Percentiles rank a stretch among this genome's conserved stretches.
These are phyloP conservation scores for Coprinopsis strossmayeri DNA, from an alignment of 768 basidiomycete genomes.

Conservation along the genomic window DNA sequence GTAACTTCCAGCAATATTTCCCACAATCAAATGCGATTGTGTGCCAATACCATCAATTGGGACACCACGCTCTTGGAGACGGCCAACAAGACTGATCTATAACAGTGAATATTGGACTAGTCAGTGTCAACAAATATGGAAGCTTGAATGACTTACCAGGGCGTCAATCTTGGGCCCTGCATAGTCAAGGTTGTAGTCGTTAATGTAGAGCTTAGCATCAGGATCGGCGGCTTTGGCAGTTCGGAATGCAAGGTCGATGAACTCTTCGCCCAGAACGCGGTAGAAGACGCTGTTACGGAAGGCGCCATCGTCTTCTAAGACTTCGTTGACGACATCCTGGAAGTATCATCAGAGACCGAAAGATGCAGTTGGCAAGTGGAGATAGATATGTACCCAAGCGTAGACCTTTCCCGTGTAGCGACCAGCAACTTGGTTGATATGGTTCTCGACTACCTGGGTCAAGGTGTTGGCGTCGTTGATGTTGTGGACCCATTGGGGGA, in stretches of 20 bases:
- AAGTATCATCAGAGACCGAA: slow-evolving; percentile 18
- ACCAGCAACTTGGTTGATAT: slow-evolving; percentile 30
- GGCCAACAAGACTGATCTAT: slow-evolving; percentile 36
- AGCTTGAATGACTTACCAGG: background rate
- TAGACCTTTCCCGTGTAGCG: slow-evolving; percentile 32
- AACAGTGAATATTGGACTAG: too few relatives aligned
- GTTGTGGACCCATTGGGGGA: slow-evolving; percentile 26
- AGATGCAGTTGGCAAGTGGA: background rate
- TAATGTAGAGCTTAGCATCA: slow-evolving; percentile 35
- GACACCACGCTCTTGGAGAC: slow-evolving; percentile 37
- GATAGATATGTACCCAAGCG: slow-evolving; percentile 13
- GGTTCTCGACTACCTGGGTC: slow-evolving; percentile 29
- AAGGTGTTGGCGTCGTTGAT: slow-evolving; percentile 23
- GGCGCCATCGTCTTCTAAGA: slow-evolving; percentile 37
- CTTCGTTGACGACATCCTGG: slow-evolving; percentile 24
- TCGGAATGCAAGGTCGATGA: slow-evolving; percentile 37
- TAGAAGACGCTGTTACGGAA: slow-evolving; percentile 32
- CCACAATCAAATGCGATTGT: slow-evolving; percentile 56
- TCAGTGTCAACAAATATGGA: too few relatives aligned
- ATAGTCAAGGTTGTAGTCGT: slow-evolving; percentile 42
- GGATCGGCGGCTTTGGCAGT: slow-evolving; percentile 37
- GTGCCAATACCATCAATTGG: slow-evolving; percentile 61
- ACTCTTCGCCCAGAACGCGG: slow-evolving; percentile 34
- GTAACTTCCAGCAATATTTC: slow-evolving; percentile 44
- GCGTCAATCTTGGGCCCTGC: slow-evolving; percentile 9